phyloP scores from a whole-genome alignment of 768 basidiomycete species.

The Suillus subaureus region DNA sequence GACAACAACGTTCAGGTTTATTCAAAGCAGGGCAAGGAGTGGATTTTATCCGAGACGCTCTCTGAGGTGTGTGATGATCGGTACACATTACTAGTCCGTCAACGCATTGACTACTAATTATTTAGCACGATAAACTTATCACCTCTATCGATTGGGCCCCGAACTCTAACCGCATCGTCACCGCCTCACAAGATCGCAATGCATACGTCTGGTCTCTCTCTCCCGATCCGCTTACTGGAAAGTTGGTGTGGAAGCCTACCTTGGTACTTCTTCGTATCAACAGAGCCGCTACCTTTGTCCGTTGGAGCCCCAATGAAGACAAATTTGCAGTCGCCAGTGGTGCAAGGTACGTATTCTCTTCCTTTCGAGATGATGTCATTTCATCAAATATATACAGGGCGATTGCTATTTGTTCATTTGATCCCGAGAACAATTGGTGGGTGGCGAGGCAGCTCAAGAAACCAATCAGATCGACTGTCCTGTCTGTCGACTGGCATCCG shows the following conservation, averaged over 20 bases:
- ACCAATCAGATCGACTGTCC: slow-evolving; percentile 92
- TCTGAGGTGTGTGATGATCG: slow-evolving; percentile 64
- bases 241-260: slow-evolving; percentile 88
- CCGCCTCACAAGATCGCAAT: slow-evolving; percentile 98
- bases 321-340: slow-evolving; percentile 99
- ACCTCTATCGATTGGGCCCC: slow-evolving; percentile 99
- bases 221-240: slow-evolving; percentile 71
- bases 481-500: slow-evolving; percentile 97
- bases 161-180: slow-evolving; percentile 94
- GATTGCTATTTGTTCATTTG: slow-evolving; percentile 96
- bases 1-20: slow-evolving; percentile 87
- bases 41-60: slow-evolving; percentile 74
- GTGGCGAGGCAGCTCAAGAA: slow-evolving; percentile 97
- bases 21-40: slow-evolving; percentile 62
- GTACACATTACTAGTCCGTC: neutral
- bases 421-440: slow-evolving; percentile 99
- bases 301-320: slow-evolving; percentile 97
- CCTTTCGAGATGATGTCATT: neutral
- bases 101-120: slow-evolving; percentile 3
- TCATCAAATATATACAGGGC: slow-evolving; percentile 51
- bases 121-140: slow-evolving; percentile 94
- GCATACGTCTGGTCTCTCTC: slow-evolving; percentile 97
- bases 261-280: slow-evolving; percentile 95
- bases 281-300: slow-evolving; percentile 90
- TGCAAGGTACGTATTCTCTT: slow-evolving; percentile 61